These are phyloP conservation scores for Theobroma cacao DNA, from an alignment of 345 rosid genomes.

Conservation along the genomic window DNA sequence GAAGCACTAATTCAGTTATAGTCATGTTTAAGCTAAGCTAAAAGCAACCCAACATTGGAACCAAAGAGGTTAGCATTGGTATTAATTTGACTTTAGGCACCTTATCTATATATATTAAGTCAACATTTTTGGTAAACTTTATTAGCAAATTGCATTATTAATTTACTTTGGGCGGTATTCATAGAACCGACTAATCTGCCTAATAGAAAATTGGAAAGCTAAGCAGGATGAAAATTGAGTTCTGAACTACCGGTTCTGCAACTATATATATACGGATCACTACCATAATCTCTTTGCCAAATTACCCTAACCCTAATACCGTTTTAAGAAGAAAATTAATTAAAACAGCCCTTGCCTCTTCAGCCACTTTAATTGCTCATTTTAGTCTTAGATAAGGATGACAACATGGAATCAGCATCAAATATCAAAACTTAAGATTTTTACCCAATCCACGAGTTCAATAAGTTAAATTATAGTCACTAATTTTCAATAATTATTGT, in stretches of 20 bases:
- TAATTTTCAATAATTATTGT: not conserved
- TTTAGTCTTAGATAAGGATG: too few species aligned
- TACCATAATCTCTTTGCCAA: not conserved
- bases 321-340: not conserved
- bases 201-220: not conserved
- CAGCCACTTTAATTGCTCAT: not conserved
- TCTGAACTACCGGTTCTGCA: not conserved
- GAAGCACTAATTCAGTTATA: not conserved
- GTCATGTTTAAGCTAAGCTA: not conserved
- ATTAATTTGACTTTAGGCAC: conserved; percentile 1
- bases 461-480: not conserved
- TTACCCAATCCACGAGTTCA: not conserved
- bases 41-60: not conserved
- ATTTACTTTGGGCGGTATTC: not conserved
- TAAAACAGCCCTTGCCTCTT: not conserved
- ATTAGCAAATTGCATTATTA: not conserved
- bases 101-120: not conserved
- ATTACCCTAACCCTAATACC: not conserved
- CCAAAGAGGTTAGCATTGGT: not conserved
- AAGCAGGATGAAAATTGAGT: not conserved
- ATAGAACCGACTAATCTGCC: not conserved
- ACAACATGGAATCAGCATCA: not conserved
- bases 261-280: not conserved
- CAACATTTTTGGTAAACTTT: conserved; percentile 10
- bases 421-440: not conserved